Base-by-base conservation (phyloP, 2,329 filamentous ascomycete species). In the Fusarium guadeloupense region DNA sequence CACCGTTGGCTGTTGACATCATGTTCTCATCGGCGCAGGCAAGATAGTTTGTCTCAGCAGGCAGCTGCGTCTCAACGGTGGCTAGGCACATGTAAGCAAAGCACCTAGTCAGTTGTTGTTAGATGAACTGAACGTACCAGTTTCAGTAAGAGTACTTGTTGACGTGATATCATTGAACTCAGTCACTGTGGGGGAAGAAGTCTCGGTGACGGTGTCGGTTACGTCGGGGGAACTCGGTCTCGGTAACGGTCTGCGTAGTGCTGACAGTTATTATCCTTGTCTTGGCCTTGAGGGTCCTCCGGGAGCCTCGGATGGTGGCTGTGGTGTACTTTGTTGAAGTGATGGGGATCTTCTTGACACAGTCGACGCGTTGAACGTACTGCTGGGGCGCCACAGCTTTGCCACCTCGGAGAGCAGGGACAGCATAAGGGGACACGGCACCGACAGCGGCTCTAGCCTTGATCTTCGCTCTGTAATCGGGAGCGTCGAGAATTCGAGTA, bases 291-390 rank as follows among this genome's bases (percentile, higher is more conserved):
- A 47, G 17, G 1, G 41, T 20, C 3, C 37, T 23, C 4, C 41
- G 13, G 3, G n/a, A 3, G 3, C 33, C 41, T 3, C 47, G n/a
- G 6, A 38, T 9, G 0, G 16, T 38, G 5, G 41, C 30, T 1
- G 48, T 16, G 6, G 10, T 10, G 0, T 9, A 23, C 19, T 55
- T 53, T 2, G 48, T 39, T 1, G 14, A 43, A 10, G 30, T 51
- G 9, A 23, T 20, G 14, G 45, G 37, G 9, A 51, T 14, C n/a
- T 31, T 51, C 19, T 30, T 42, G 7, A 35, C 25, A 21, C 52
- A 55, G n/a, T 55, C 28, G 9, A 55, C 40, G 8, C 28, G 39
- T 12, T 55, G 28, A 3, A 37, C 19, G 25, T 55, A 52, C 4
- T 40, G n/a, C n/a, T n/a, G n/a, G n/a, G n/a, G n/a, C n/a, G n/a